These are phyloP conservation scores for Emydomyces testavorans DNA, from an alignment of 2,329 filamentous ascomycete genomes.

Conservation along the genomic window DNA sequence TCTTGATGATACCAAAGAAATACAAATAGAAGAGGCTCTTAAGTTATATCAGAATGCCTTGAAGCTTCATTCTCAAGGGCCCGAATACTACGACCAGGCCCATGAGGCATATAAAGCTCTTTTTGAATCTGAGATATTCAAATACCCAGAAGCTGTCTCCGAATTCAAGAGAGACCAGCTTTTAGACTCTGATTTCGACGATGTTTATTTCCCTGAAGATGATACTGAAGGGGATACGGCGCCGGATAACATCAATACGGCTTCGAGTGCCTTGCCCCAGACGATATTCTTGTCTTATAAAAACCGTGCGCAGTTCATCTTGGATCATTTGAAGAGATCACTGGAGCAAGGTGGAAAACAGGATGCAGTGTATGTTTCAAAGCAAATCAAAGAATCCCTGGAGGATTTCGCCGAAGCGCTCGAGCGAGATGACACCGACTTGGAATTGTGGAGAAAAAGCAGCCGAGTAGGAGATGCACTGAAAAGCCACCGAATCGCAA, in stretches of 20 bases:
- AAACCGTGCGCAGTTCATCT: constrained; percentile 80
- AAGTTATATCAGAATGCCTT: constrained; percentile 88
- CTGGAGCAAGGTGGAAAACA: constrained; percentile 21
- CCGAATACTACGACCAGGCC: constrained; percentile 62
- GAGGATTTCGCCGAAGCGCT: constrained; percentile 49
- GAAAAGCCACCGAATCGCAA: constrained; percentile 46
- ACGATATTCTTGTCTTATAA: constrained; percentile 90
- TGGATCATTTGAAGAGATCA: constrained; percentile 59
- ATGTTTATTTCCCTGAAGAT: constrained; percentile 34
- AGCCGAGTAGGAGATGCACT: constrained; percentile 47
- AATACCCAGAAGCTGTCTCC: constrained; percentile 73
- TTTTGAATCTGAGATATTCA: constrained; percentile 88
- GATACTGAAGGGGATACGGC: constrained; percentile 32
- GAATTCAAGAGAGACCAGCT: constrained; percentile 64
- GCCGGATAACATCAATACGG: constrained; percentile 56
- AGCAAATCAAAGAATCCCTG: constrained; percentile 36
- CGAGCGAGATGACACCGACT: constrained; percentile 53
- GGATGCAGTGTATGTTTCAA: constrained; percentile 20
- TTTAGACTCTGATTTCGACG: constrained; percentile 27
- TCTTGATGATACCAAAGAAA: constrained; percentile 85
- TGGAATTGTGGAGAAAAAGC: constrained; percentile 52
- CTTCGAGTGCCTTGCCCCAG: constrained; percentile 71
- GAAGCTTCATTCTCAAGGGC: constrained; percentile 81
- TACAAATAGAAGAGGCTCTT: constrained; percentile 92
- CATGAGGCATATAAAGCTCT: constrained; percentile 69